Conservation (phyloP, 192 early-diverging fungal genomes). For the Coemansia sp. region DNA sequence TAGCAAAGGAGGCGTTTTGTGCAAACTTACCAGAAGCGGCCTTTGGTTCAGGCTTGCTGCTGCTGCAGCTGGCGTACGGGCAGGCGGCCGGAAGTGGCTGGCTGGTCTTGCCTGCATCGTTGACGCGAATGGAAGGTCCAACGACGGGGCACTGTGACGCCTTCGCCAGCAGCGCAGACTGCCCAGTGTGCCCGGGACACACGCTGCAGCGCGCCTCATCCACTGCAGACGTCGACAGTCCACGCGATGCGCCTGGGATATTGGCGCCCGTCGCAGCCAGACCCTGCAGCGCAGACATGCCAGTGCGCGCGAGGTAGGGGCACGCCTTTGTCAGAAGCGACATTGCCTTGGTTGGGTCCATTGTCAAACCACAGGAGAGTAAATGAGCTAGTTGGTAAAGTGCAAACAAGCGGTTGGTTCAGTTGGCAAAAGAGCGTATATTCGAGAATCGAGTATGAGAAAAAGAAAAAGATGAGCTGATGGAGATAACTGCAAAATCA, state of each 20-base stretch:
- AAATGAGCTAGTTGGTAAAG: neutral
- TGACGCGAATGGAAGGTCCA: constrained; percentile 46
- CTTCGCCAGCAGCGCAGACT: constrained; percentile 55
- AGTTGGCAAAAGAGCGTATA: constrained; percentile 2
- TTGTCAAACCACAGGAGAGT: constrained; percentile 8
- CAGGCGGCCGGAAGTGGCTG: constrained; percentile 23
- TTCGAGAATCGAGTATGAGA: neutral
- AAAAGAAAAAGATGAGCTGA: constrained; percentile 3
- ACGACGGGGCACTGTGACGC: constrained; percentile 54
- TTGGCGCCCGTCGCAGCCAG: constrained; percentile 17
- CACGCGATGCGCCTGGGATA: constrained; percentile 16
- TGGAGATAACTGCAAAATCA: neutral
- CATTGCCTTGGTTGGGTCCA: constrained; percentile 55
- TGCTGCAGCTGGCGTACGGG: constrained; percentile 38
- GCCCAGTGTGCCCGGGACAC: constrained; percentile 53
- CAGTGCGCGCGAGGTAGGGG: constrained; percentile 52
- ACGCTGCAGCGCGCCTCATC: constrained; percentile 46
- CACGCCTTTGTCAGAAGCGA: constrained; percentile 51
- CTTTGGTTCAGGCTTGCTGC: neutral
- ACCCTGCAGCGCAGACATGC: constrained; percentile 43
- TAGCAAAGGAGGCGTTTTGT: neutral
- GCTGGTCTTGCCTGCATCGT: constrained; percentile 21
- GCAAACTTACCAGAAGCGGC: constrained; percentile 31
- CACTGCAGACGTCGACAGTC: constrained; percentile 43
- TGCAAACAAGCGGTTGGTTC: neutral